Percentiles rank a stretch among this genome's conserved stretches.
Evolutionary conservation across 2,329 filamentous ascomycete species (phyloP).

Genomic region (Colletotrichum lupini): DNA sequence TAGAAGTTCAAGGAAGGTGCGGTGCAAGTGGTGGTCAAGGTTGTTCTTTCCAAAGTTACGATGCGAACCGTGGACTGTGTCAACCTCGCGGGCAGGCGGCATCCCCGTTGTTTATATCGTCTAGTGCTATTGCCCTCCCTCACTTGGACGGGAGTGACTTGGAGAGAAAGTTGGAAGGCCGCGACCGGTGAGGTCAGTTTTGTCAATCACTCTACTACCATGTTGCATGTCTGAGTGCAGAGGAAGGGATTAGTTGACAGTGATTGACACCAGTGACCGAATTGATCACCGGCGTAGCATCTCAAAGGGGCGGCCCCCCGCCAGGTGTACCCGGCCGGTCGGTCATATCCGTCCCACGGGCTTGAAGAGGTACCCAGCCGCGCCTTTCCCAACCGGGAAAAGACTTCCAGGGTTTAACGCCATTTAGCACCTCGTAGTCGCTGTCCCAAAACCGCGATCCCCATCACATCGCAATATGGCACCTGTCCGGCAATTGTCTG

Average conservation of each 20-base stretch:
- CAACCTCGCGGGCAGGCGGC: constrained; percentile 1
- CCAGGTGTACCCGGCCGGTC: constrained; percentile 26
- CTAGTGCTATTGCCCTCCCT: not conserved
- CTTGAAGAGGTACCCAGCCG: not conserved
- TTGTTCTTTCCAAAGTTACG: not conserved
- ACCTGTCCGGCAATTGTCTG: constrained; percentile 17
- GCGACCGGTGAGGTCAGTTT: not conserved
- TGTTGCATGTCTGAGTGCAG: not conserved
- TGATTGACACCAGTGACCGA: not conserved
- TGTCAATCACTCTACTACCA: not conserved
- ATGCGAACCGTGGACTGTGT: not conserved
- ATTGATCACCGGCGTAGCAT: not conserved
- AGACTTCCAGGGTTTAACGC: not conserved
- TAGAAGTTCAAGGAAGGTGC: not conserved
- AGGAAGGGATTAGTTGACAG: not conserved
- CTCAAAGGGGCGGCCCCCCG: not conserved
- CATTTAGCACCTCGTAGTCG: not conserved
- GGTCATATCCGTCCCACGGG: constrained; percentile 24
- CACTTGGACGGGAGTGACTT: too few species aligned
- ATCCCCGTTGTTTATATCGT: constrained; percentile 31
- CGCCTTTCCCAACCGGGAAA: constrained; percentile 2
- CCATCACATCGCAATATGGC: constrained; percentile 21
- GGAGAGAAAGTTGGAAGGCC: not conserved
- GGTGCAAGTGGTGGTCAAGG: not conserved
- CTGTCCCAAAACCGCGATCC: not conserved